Evolutionary conservation across 1,139 yeast species (phyloP), one percentile per base, ranked within the genome.

Genomic region (Candida smagusa): DNA sequence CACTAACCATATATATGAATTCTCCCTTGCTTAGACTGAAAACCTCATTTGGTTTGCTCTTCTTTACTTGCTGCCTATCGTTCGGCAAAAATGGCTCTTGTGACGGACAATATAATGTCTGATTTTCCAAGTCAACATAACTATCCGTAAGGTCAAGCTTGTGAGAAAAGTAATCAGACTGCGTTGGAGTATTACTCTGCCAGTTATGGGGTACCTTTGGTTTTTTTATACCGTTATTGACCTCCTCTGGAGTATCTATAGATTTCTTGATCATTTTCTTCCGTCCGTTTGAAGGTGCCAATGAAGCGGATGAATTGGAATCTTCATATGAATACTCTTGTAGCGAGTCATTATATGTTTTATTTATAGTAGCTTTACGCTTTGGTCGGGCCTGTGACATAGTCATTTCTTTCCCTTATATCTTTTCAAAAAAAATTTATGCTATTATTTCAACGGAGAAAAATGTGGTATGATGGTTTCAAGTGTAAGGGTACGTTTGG

Each of bases 1-100:
- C 97, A 46, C 95, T 81, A 21, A 89, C 73, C 79, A 92, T 81
- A 56, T 86, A 90, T 5, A 90, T 84, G 46, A 74, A 82, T 41
- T 90, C 96, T 19, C 77, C 79, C 43, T 76, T 77, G 6, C 47
- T 46, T 13, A 77, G 46, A 30, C 52, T 54, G 37, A 62, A 61
- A 1, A 43, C 28, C 22, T 46, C 46, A 12, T 45, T 50, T 2
- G 40, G 40, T 21, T 45, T 52, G 4, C 39, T 9, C 31, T 44
- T 49, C 13, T 45, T 42, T 37, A 33, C 60, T 55, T 22, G 21
- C 6, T 11, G 29, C 12, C 37, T 13, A 27, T 40, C n/a, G 32
- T 42, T 19, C 6, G 30, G 21, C 12, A 39, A 37, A 11, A 12
- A 8, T 12, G 38, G 38, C 21, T 49, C 47, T 36, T 61, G 64